phyloP scores from a whole-genome alignment of 139 green algal genomes.

The Pleodorina starrii region DNA sequence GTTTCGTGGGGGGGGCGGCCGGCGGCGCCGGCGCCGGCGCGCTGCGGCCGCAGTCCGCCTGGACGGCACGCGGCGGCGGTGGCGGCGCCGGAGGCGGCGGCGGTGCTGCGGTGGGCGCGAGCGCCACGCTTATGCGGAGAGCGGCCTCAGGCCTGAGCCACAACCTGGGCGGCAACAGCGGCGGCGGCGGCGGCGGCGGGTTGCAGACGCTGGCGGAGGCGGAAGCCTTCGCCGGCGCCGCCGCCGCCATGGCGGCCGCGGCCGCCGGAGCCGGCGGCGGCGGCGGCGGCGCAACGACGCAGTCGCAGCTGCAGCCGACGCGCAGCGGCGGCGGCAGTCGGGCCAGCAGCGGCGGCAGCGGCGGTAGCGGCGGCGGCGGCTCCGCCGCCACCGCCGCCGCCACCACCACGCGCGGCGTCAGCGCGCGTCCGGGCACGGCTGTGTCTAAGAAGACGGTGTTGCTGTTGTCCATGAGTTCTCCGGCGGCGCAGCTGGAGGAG shows the following conservation, averaged over 20 bases:
- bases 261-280: not conserved
- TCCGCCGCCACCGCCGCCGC: not conserved
- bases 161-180: not conserved
- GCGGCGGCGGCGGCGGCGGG: not conserved
- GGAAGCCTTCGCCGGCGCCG: not conserved
- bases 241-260: not conserved
- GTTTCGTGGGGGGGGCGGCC: not conserved
- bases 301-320: not conserved
- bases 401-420: not conserved
- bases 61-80: not conserved
- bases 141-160: not conserved
- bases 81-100: not conserved
- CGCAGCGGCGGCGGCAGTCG: not conserved
- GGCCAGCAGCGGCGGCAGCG: not conserved
- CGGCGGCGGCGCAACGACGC: not conserved
- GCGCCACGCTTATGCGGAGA: not conserved
- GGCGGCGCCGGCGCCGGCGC: not conserved
- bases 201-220: not conserved
- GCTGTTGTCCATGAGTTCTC: slow-evolving; percentile 11
- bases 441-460: slow-evolving; percentile 22
- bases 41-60: slow-evolving; percentile 31
- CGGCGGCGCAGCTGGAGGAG: not conserved
- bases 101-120: not conserved
- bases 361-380: not conserved
- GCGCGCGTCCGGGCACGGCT: not conserved